Base-by-base conservation (phyloP, 441 rosid genomes). In the Jatropha podagrica region DNA sequence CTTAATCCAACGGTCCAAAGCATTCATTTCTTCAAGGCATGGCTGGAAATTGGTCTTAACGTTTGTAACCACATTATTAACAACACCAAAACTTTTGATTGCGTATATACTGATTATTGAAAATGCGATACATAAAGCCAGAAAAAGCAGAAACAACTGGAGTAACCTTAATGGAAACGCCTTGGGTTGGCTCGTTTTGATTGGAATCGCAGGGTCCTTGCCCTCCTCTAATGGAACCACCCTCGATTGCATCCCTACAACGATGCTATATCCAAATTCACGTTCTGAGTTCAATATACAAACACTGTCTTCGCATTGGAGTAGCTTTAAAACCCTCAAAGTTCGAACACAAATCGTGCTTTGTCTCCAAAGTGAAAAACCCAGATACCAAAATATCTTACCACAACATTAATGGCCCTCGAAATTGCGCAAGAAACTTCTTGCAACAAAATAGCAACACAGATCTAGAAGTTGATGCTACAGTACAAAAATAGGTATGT, bases 21-120 rank as follows among this genome's bases (percentile, higher is more conserved):
- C 72, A 54, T n/a, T 75, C 0, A 79, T 52, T 65, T 88, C 88
- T 42, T 83, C 90, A 54, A 69, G 72, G 79, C 93, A 90, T 0
- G 94, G 82, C 77, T 83, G 86, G 41, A 89, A 85, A 71, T 79
- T 74, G 12, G 94, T 80, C 76, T 85, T 88, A 10, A 85, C 79
- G 0, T 88, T 80, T 26, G 91, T 77, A 14, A 84, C 86, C 44
- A 81, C 85, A 78, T 78, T 85, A 66, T 84, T 85, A 71, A 86
- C 75, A 60, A 86, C 75, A 63, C 97, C 95, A 73, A 83, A 86
- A 71, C 75, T 88, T 80, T 87, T 87, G 80, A 90, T 82, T 42
- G 92, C 79, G 66, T 88, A 95, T 66, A 93, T 73, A 76, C 95
- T 93, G 73, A 95, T 72, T 82, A 86, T 61, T 65, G 90, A 89